Evolutionary conservation across 192 early-diverging fungal genomes (phyloP).

Genomic region (Chytriomyces hyalinus): DNA sequence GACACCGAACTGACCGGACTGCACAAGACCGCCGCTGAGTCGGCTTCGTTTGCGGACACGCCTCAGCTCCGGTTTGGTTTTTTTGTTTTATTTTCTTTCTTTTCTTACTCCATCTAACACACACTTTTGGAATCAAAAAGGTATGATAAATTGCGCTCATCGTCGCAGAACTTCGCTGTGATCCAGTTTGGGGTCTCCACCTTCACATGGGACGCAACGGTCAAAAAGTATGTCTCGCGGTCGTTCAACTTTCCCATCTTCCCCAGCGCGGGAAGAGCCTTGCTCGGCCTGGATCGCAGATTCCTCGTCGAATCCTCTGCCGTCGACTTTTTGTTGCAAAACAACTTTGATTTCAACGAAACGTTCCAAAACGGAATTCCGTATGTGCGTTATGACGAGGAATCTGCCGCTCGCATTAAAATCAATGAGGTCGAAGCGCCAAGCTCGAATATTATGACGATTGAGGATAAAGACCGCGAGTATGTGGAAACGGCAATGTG

Average conservation of each 20-base stretch:
- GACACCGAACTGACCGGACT: slow-evolving; percentile 85
- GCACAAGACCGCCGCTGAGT: background rate
- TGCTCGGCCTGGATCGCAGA: slow-evolving; percentile 57
- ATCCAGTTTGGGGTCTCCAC: slow-evolving; percentile 85
- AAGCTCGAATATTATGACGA: background rate
- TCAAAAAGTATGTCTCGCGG: slow-evolving; percentile 59
- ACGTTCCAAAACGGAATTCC: slow-evolving; percentile 80
- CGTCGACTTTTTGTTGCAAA: slow-evolving; percentile 75
- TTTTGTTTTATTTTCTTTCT: background rate
- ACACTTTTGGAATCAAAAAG: slow-evolving; percentile 31
- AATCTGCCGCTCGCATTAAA: slow-evolving; percentile 50
- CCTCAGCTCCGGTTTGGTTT: background rate
- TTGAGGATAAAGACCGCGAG: slow-evolving; percentile 58
- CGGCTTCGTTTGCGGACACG: background rate
- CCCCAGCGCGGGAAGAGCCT: slow-evolving; percentile 56
- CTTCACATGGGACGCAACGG: slow-evolving; percentile 69
- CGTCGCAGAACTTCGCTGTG: slow-evolving; percentile 60
- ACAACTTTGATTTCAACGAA: slow-evolving; percentile 91
- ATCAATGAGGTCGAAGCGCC: slow-evolving; percentile 35
- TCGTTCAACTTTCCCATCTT: slow-evolving; percentile 94
- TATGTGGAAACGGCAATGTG: slow-evolving; percentile 58
- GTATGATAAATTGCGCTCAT: slow-evolving; percentile 59
- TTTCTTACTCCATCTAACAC: background rate
- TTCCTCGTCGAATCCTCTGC: slow-evolving; percentile 59
- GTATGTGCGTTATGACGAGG: slow-evolving; percentile 67